Percentiles rank a stretch among this genome's conserved stretches.
Conservation (phyloP, 306 rosid genomes). For the Trichosanthes cucumerina region DNA sequence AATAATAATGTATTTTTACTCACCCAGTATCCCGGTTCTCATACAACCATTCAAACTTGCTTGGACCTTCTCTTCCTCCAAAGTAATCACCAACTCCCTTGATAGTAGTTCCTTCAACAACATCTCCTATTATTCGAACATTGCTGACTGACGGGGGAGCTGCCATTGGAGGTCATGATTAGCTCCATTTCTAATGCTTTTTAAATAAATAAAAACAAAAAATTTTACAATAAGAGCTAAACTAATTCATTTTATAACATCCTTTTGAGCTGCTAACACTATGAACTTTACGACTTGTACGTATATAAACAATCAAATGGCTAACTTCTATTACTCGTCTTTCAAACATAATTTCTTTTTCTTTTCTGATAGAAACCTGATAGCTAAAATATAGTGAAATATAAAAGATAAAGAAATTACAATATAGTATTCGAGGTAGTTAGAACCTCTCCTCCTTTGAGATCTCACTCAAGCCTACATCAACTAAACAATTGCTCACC, state of each 20-base stretch:
- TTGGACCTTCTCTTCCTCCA: conserved; percentile 99
- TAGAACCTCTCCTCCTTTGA: background rate
- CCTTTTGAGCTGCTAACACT: background rate
- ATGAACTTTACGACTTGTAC: background rate
- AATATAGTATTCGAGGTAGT: background rate
- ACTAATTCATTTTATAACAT: background rate
- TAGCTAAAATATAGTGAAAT: background rate
- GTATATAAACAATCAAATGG: background rate
- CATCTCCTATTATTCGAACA: conserved; percentile 70
- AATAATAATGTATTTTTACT: conserved; percentile 19
- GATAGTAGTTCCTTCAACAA: conserved; percentile 63
- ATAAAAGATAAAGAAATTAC: background rate
- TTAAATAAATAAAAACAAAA: background rate
- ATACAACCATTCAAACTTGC: conserved; percentile 92
- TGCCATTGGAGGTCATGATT: conserved; percentile 22
- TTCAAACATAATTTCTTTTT: background rate
- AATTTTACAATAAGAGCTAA: background rate
- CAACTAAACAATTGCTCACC: background rate
- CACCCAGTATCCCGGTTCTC: conserved; percentile 64
- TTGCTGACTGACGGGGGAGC: conserved; percentile 87
- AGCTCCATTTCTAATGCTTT: background rate
- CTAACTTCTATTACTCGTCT: background rate
- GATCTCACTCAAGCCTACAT: background rate
- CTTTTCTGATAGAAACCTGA: background rate
- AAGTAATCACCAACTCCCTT: conserved; percentile 91